phyloP scores from a whole-genome alignment of 331 rosid genomes.

The Quercus phellos region DNA sequence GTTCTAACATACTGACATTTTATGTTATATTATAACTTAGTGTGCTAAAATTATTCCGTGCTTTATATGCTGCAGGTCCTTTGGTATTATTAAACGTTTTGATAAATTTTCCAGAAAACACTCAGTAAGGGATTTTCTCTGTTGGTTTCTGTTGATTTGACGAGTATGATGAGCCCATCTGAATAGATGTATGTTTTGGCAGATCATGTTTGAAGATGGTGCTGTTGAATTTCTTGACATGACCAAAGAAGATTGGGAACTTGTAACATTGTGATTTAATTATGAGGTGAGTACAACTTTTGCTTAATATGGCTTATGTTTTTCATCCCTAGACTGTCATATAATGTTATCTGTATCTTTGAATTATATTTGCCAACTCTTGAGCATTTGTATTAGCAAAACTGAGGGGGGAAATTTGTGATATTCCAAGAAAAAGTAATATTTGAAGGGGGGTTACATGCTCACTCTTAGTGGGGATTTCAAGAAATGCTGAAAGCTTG shows the following conservation, averaged over 20 bases:
- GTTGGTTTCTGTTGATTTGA: constrained; percentile 3
- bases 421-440: not conserved
- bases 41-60: not conserved
- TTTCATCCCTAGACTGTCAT: constrained; percentile 12
- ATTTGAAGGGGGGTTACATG: not conserved
- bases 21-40: not conserved
- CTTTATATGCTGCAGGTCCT: constrained; percentile 46
- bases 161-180: not conserved
- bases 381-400: not conserved
- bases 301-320: not conserved
- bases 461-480: not conserved
- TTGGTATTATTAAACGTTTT: constrained; percentile 64
- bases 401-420: not conserved
- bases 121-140: constrained; percentile 39
- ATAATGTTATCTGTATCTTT: constrained; percentile 3
- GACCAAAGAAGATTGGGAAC: constrained; percentile 84
- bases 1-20: not conserved
- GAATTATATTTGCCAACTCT: not conserved
- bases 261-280: constrained; percentile 43
- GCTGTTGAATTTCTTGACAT: constrained; percentile 52
- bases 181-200: constrained; percentile 23
- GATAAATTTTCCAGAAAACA: constrained; percentile 62
- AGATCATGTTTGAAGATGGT: constrained; percentile 86
- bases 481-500: not conserved
- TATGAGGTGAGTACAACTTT: constrained; percentile 20